Conservation (phyloP, 1,139 yeast genomes). For the Blastobotrys serpentis region DNA sequence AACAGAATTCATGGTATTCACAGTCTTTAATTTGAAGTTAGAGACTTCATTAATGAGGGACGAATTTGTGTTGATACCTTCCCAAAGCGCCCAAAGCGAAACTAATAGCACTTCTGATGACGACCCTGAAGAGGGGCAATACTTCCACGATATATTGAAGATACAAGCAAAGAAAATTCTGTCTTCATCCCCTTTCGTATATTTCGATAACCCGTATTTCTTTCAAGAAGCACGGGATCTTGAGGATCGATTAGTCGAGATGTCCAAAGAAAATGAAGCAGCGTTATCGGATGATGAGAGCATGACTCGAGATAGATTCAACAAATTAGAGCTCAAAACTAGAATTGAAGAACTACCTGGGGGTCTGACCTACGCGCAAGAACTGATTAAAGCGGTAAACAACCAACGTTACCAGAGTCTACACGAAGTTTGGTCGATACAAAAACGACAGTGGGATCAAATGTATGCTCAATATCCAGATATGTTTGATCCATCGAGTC, state of each 20-base stretch:
- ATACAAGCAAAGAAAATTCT: conserved; percentile 52
- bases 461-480: conserved; percentile 50
- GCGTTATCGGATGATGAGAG: conserved; percentile 26
- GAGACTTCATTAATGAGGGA: conserved; percentile 83
- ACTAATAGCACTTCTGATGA: conserved; percentile 25
- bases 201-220: conserved; percentile 64
- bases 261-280: conserved; percentile 34
- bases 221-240: conserved; percentile 55
- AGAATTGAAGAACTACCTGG: conserved; percentile 29
- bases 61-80: conserved; percentile 56
- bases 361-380: conserved; percentile 25
- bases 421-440: conserved; percentile 34
- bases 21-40: conserved; percentile 70
- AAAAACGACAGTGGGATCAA: conserved; percentile 61
- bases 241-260: conserved; percentile 47
- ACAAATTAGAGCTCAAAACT: conserved; percentile 21
- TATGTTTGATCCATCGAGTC: conserved; percentile 63
- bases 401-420: conserved; percentile 28
- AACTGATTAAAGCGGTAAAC: conserved; percentile 30
- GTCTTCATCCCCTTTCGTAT: conserved; percentile 75
- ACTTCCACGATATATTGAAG: conserved; percentile 51
- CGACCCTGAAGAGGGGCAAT: conserved; percentile 19
- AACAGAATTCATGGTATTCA: conserved; percentile 75
- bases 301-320: conserved; percentile 17
- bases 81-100: conserved; percentile 15